Base-by-base conservation (phyloP, 2,329 filamentous ascomycete species). In the Metarhizium guizhouense region DNA sequence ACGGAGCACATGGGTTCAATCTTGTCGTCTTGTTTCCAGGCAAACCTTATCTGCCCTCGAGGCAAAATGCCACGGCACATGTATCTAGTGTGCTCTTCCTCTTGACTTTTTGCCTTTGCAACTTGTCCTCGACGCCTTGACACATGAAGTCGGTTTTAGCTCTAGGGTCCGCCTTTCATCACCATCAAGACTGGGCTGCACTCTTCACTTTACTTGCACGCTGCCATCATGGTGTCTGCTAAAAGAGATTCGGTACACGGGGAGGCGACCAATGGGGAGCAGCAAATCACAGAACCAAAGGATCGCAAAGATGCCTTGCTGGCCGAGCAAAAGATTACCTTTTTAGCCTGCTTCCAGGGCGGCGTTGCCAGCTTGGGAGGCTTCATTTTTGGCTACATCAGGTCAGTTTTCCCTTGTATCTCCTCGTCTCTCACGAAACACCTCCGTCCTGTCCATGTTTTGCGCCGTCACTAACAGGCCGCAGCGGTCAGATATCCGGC, bases 401-500 rank as follows among this genome's bases (percentile, higher is more conserved):
- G 77, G 78, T 80, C 71, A 43, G 71, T 61, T 34, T 11, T 10
- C 32, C 10, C 6, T 34, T 34, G 25, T 4, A 25, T 25, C 32
- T 34, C 6, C 14, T 30, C 42, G 30, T 25, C 3, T 5, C 8
- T n/a, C 14, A 20, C 25, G 3, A 25, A 25, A 4, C 25, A 4
- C 25, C 25, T 32, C 20, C 18, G 16, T 3, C 13, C 6, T 54
- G 52, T 47, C 52, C 13, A 13, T 34, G 32, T 11, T 34, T 34
- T 34, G 32, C 32, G 7, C 32, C 50, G 40, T 40, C 38, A 42
- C 32, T 42, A 5, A 14, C 11, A 34, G 29, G 65, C 50, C 38
- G 29, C 16, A 81, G 77, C 64, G 81, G 82, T 69, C 80, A 84
- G 61, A 81, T 82, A 47, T 81, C 75, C 5, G 83, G 83, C 54